Evolutionary conservation across 495 filamentous ascomycete genomes (phyloP).

Genomic region (Penicillium roqueforti): DNA sequence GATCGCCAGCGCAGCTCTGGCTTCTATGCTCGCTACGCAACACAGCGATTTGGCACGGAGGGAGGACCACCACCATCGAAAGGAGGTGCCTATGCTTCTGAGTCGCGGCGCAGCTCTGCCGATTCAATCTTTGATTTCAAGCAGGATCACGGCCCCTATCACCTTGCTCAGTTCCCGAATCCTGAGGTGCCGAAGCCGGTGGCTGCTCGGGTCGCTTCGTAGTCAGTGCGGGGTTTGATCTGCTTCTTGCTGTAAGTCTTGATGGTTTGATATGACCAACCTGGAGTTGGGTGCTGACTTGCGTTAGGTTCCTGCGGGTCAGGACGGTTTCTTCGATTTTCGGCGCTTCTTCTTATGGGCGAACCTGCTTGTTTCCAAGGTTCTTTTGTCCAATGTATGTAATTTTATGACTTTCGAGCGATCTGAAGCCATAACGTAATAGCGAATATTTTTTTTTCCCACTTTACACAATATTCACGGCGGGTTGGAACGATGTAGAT

Average conservation of each 20-base stretch:
- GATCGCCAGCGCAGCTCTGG: slow-evolving; percentile 1
- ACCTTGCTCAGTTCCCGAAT: not conserved
- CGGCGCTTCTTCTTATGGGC: not conserved
- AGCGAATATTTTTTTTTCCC: not conserved
- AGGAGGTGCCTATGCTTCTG: not conserved
- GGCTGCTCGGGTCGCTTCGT: slow-evolving; percentile 1
- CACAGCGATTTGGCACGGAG: slow-evolving; percentile 6
- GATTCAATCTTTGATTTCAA: slow-evolving; percentile 8
- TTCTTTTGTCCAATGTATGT: not conserved
- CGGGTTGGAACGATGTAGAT: not conserved
- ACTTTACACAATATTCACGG: not conserved
- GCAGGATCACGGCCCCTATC: slow-evolving; percentile 8
- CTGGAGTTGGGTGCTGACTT: not conserved
- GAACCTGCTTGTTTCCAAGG: not conserved
- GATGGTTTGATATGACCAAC: not conserved
- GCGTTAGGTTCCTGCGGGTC: slow-evolving; percentile 1
- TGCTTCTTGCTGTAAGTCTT: not conserved
- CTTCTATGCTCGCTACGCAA: slow-evolving; percentile 9
- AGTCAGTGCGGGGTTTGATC: not conserved
- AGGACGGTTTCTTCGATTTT: not conserved
- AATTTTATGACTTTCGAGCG: slow-evolving; percentile 6
- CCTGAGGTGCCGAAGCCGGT: not conserved
- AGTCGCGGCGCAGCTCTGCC: slow-evolving; percentile 7
- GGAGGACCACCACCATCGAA: not conserved
- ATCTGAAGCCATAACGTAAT: not conserved